A percentile compares a stretch with the other conserved stretches of the same genome.
Evolutionary conservation across 192 early-diverging fungal species (phyloP).

Genomic region (Lobulomyces angularis): DNA sequence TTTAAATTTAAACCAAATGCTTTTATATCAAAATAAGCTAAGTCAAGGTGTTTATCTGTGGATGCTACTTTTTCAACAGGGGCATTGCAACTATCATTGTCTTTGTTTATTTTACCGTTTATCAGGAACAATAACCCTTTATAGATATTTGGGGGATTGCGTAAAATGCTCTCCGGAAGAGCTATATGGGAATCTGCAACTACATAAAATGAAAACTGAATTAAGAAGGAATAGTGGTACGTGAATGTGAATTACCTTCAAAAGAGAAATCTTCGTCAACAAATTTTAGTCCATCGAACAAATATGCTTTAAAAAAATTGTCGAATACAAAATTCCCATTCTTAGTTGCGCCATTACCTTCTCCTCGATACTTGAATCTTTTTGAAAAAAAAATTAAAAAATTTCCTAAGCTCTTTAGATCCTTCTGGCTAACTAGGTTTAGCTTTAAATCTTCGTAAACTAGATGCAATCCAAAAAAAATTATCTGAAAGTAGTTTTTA

Average conservation of each 20-base stretch:
- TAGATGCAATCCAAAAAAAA: slow-evolving; percentile 35
- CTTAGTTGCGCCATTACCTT: slow-evolving; percentile 18
- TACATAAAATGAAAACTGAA: no score
- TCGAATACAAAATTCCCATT: slow-evolving; percentile 7
- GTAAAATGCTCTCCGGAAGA: no score
- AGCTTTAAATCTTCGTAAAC: slow-evolving; percentile 43
- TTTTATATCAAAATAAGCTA: no score
- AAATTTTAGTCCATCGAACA: neutral
- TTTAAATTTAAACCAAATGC: no score
- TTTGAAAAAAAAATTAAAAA: slow-evolving; percentile 17
- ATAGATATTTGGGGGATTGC: no score
- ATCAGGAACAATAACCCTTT: no score
- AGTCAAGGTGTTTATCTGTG: slow-evolving; percentile 2
- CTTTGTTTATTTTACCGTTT: neutral
- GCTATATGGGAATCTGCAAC: no score
- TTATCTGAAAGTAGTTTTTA: slow-evolving; percentile 17
- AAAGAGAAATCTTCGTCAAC: neutral
- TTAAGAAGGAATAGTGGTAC: no score
- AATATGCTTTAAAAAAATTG: slow-evolving; percentile 7
- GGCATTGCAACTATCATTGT: neutral
- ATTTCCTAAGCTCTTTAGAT: slow-evolving; percentile 12
- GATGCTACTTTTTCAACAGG: neutral
- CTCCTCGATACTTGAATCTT: slow-evolving; percentile 14
- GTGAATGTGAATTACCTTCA: neutral
- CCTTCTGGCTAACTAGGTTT: slow-evolving; percentile 15